phyloP scores from a whole-genome alignment of 2,329 filamentous ascomycete species.

The Pyrenochaeta sp. region DNA sequence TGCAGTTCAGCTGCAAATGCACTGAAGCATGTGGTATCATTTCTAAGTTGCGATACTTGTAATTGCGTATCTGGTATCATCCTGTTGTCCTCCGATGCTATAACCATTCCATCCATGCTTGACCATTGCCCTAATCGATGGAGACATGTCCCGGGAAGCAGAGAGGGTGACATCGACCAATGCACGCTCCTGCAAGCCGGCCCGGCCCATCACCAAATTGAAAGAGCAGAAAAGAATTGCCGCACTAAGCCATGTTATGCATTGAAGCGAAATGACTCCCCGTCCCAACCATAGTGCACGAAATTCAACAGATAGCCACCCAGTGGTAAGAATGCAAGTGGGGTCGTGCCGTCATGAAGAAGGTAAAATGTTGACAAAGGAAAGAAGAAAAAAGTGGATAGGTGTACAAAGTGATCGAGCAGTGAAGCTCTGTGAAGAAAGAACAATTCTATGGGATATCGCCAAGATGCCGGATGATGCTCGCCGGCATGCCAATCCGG shows the following conservation, averaged over 20 bases:
- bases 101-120: constrained; percentile 1
- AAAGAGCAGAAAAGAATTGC: constrained; percentile 4
- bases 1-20: constrained; percentile 5
- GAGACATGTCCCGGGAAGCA: background rate
- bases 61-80: constrained; percentile 7
- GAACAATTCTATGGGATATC: constrained; percentile 45
- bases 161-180: constrained; percentile 14
- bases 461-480: constrained; percentile 30
- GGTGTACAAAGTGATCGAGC: constrained; percentile 24
- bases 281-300: constrained; percentile 10
- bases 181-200: constrained; percentile 14
- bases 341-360: constrained; percentile 31
- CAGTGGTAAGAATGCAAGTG: constrained; percentile 21
- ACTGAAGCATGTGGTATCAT: constrained; percentile 29
- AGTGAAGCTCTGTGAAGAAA: constrained; percentile 28
- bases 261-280: constrained; percentile 23
- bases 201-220: constrained; percentile 17
- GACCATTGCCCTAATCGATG: background rate
- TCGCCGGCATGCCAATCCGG: constrained; percentile 23
- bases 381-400: constrained; percentile 13
- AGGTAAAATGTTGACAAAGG: constrained; percentile 13
- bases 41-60: constrained; percentile 21
- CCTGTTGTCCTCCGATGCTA: background rate
- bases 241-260: constrained; percentile 26
- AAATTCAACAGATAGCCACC: constrained; percentile 33